These are phyloP conservation scores for Luffa aegyptiaca DNA, from an alignment of 306 rosid genomes.

Conservation along the genomic window DNA sequence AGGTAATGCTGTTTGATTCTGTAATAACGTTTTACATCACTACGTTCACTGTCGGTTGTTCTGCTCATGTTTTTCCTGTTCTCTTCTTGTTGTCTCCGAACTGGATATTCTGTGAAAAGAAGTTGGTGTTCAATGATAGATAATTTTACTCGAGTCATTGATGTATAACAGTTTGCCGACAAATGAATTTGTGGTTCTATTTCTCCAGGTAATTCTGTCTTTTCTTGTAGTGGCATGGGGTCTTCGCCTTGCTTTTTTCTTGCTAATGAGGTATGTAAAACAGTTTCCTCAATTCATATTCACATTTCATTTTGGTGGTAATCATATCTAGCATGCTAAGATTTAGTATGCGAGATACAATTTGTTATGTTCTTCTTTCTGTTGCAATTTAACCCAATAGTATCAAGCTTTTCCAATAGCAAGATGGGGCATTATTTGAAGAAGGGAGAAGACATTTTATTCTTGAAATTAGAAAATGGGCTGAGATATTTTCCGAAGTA, in stretches of 20 bases:
- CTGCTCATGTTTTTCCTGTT: not conserved
- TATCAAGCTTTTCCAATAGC: too few relatives aligned
- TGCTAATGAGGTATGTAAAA: slow-evolving; percentile 49
- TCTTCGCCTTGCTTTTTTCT: slow-evolving; percentile 68
- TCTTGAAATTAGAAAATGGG: not conserved
- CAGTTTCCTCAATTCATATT: not conserved
- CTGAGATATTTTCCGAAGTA: not conserved
- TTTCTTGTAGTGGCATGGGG: slow-evolving; percentile 80
- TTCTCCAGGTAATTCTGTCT: slow-evolving; percentile 60
- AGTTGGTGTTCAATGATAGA: not conserved
- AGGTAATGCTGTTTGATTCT: slow-evolving; percentile 31
- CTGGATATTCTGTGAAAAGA: not conserved
- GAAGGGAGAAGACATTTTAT: not conserved
- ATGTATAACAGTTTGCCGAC: not conserved
- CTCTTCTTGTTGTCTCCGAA: not conserved
- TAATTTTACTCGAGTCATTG: not conserved
- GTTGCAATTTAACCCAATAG: not conserved
- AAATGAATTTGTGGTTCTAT: not conserved
- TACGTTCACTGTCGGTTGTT: not conserved
- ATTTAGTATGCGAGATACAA: not conserved
- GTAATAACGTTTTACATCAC: not conserved
- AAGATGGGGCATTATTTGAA: not conserved
- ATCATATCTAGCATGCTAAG: not conserved
- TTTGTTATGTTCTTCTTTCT: not conserved
- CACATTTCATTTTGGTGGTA: not conserved